These are phyloP conservation scores for Imleria badia DNA, from an alignment of 768 basidiomycete species.

Conservation along the genomic window DNA sequence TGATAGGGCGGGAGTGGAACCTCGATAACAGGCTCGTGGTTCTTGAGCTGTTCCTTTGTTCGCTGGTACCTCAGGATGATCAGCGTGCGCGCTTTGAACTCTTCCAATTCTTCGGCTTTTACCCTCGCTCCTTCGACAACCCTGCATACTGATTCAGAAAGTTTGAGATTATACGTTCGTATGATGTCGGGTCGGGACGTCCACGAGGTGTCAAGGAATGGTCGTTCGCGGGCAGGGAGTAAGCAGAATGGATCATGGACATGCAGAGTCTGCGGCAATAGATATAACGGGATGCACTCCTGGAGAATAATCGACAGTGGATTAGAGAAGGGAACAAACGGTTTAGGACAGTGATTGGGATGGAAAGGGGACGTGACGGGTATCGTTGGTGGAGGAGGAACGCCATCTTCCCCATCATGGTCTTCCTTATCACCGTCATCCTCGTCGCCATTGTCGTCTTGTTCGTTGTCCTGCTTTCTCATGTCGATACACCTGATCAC, in stretches of 20 bases:
- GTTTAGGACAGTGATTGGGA: slow-evolving; percentile 36
- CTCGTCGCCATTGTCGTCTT: too few species aligned
- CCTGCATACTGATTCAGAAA: background rate
- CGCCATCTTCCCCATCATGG: background rate
- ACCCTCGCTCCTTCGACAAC: background rate
- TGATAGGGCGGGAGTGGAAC: slow-evolving; percentile 31
- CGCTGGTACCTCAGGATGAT: slow-evolving; percentile 23
- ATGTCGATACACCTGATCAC: slow-evolving; percentile 12
- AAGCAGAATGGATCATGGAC: slow-evolving; percentile 45
- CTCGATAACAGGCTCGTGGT: slow-evolving; percentile 28
- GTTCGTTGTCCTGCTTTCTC: too few species aligned
- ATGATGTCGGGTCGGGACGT: slow-evolving; percentile 30
- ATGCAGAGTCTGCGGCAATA: slow-evolving; percentile 41
- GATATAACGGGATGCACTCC: slow-evolving; percentile 33
- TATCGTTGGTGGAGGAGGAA: slow-evolving; percentile 5
- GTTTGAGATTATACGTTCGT: slow-evolving; percentile 31
- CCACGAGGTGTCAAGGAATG: slow-evolving; percentile 22
- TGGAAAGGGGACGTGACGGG: slow-evolving; percentile 31
- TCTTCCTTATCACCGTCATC: background rate
- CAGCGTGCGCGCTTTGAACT: slow-evolving; percentile 14
- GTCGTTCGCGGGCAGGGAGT: slow-evolving; percentile 20
- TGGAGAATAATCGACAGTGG: slow-evolving; percentile 29
- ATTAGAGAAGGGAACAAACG: slow-evolving; percentile 36
- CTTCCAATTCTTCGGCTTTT: slow-evolving; percentile 10
- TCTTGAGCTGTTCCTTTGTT: slow-evolving; percentile 21